Percentiles rank a stretch among this genome's conserved stretches.
phyloP scores from a whole-genome alignment of 352 stramenopile species.

The Aphanomyces astaci region DNA sequence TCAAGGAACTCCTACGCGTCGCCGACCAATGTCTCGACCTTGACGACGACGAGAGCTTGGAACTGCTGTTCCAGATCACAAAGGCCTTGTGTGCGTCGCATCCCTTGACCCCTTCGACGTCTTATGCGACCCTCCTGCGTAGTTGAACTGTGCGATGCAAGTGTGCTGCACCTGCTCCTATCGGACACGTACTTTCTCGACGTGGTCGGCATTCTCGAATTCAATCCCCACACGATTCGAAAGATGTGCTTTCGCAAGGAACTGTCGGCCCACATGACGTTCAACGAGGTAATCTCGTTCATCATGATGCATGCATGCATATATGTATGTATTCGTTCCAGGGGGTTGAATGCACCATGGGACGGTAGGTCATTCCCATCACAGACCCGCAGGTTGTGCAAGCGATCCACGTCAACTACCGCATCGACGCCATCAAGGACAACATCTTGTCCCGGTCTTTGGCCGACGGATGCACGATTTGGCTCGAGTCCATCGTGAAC shows the following conservation, averaged over 20 bases:
- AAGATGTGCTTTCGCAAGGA: slow-evolving; percentile 67
- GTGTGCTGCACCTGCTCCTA: slow-evolving; percentile 58
- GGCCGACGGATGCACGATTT: slow-evolving; percentile 60
- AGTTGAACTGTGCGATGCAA: slow-evolving; percentile 72
- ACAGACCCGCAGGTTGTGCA: slow-evolving; percentile 44
- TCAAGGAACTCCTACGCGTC: slow-evolving; percentile 20
- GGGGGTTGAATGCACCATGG: too few relatives aligned
- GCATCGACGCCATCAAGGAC: slow-evolving; percentile 83
- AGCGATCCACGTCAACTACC: slow-evolving; percentile 80
- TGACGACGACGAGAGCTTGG: slow-evolving; percentile 21
- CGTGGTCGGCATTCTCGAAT: slow-evolving; percentile 68
- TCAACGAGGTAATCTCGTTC: slow-evolving; percentile 43
- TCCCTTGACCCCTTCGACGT: neutral
- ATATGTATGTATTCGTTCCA: too few relatives aligned
- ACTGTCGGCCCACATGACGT: slow-evolving; percentile 49
- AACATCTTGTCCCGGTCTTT: slow-evolving; percentile 73
- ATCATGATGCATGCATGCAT: too few relatives aligned
- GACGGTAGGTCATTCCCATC: slow-evolving; percentile 60
- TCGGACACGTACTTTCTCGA: slow-evolving; percentile 73
- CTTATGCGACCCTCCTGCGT: neutral
- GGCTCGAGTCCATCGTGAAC: slow-evolving; percentile 75
- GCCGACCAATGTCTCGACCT: slow-evolving; percentile 21
- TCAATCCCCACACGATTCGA: slow-evolving; percentile 65
- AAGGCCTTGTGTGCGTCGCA: slow-evolving; percentile 10
- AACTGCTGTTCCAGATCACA: slow-evolving; percentile 20